Evolutionary conservation across 2,329 filamentous ascomycete species (phyloP), one percentile per base, ranked within the genome.

Genomic region (Ophiostoma australiae): DNA sequence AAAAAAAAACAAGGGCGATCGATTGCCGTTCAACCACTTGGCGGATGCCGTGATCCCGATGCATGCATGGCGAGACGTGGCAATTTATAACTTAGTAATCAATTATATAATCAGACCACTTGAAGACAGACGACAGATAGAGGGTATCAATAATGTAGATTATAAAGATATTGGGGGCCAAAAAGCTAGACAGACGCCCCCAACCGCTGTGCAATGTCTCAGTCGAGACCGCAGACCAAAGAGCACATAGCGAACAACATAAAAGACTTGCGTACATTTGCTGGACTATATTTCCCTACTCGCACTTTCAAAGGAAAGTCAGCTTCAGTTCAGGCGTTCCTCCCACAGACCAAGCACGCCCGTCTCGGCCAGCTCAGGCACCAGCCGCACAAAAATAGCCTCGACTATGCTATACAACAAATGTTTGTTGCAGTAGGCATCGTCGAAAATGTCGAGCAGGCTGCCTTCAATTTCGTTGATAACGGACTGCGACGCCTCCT

Each of bases 401-500:
- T 99, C 95, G 44, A 98, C 81, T 67, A 95, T 84, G 65, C 88
- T 85, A 77, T 97, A 97, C 75, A 97, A 82, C 41, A 98, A 82
- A 81, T 97, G 93, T 81, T 94, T 96, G 81, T 99, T 99, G 80
- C 93, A 90, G 81, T 97, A 97, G 69, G 86, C 84, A 80, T 97
- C 93, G 20, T 86, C 87, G 75, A 97, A 90, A 52, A 94, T 83
- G 76, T 91, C 88, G 67, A 98, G 83, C 66, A 93, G 82, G 35
- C 86, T 81, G 73, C 84, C 81, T 76, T 89, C 87, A 74, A 92
- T 85, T 75, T 90, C 85, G 72, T 81, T 79, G 65, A 88, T 80
- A 31, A 85, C 81, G 4, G 66, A 48, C 35, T 73, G 71, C 4
- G 58, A 33, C 27, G 69, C n/a, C 35, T 41, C 65, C n/a, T 58